Conservation (phyloP, 768 basidiomycete genomes). For the Agaricus blazei region DNA sequence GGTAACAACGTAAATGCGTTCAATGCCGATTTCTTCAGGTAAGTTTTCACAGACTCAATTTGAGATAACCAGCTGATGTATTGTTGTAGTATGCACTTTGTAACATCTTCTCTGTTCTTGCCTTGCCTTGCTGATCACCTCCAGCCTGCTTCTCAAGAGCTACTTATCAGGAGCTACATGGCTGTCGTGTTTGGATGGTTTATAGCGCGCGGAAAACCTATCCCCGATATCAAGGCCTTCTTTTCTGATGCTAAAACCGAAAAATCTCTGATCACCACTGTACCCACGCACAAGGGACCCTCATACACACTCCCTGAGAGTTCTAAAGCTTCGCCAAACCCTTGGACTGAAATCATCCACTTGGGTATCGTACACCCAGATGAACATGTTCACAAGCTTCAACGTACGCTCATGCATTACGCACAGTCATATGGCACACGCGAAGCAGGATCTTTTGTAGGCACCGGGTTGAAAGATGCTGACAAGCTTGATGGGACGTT, state of each 20-base stretch:
- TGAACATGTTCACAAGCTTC: conserved; percentile 39
- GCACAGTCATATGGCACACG: conserved; percentile 10
- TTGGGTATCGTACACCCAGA: conserved; percentile 51
- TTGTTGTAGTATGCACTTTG: conserved; percentile 51
- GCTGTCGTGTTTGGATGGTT: conserved; percentile 46
- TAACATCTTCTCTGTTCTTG: conserved; percentile 64
- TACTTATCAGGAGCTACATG: conserved; percentile 59
- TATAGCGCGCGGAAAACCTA: conserved; percentile 50
- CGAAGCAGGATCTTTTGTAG: conserved; percentile 12
- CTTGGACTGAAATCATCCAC: conserved; percentile 55
- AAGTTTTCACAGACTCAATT: conserved; percentile 14
- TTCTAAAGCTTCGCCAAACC: conserved; percentile 38
- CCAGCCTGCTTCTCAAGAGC: conserved; percentile 35
- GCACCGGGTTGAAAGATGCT: conserved; percentile 33
- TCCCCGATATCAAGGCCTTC: conserved; percentile 46
- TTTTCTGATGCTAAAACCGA: conserved; percentile 17
- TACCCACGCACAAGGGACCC: conserved; percentile 9
- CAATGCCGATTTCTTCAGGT: conserved; percentile 59
- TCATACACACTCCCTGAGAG: background rate
- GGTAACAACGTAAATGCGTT: conserved; percentile 28
- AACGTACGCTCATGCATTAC: conserved; percentile 32
- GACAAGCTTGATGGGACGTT: conserved; percentile 53
- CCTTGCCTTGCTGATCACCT: conserved; percentile 39
- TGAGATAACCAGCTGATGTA: conserved; percentile 1
- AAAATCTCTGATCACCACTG: background rate